Evolutionary conservation across 192 early-diverging fungal species (phyloP), one percentile per base, ranked within the genome.

Genomic region (Kickxella alabastrina): DNA sequence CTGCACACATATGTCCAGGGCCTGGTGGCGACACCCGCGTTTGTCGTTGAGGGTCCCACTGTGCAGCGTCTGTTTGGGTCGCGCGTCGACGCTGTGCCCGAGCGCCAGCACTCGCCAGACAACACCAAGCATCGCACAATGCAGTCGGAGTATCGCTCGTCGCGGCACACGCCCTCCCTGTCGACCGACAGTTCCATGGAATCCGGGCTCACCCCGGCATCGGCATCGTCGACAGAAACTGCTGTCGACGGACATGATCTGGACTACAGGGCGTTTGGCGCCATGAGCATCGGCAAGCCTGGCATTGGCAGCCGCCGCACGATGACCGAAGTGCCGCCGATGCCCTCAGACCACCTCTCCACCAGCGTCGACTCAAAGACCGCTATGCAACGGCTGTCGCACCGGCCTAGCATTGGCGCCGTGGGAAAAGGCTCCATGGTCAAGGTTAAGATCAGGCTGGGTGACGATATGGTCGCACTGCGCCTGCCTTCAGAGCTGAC

Each of bases 401-500:
- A 63, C 76, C 51, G 65, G 60, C 27, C 72, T 34, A 59, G 75
- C 43, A 53, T 56, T 32, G 15, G 52, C 28, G 50, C 23, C 39
- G 59, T 62, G 54, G 52, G 53, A 24, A 51, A 35, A 10, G 36
- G 22, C 37, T 15, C 55, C 19, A 74, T 50, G 40, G 82, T 90
- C 40, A 90, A 87, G 59, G 75, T 87, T 31, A 90, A 90, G 69
- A 81, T 90, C 44, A 78, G 75, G 36, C 78, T 81, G 55, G 69
- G 78, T 32, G 83, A 80, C 23, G 87, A 90, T 47, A 82, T 87
- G 54, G 80, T 85, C 55, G 87, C 87, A 6, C 83, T 90, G 47
- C 81, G 82, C 51, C 67, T 90, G 49, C 79, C 83, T 0, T 73
- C 79, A 3, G 64, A 77, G 43, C 64, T 81, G 59, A 80, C 78